These are phyloP conservation scores for Coemansia erecta DNA, from an alignment of 192 early-diverging fungal genomes.

Conservation along the genomic window DNA sequence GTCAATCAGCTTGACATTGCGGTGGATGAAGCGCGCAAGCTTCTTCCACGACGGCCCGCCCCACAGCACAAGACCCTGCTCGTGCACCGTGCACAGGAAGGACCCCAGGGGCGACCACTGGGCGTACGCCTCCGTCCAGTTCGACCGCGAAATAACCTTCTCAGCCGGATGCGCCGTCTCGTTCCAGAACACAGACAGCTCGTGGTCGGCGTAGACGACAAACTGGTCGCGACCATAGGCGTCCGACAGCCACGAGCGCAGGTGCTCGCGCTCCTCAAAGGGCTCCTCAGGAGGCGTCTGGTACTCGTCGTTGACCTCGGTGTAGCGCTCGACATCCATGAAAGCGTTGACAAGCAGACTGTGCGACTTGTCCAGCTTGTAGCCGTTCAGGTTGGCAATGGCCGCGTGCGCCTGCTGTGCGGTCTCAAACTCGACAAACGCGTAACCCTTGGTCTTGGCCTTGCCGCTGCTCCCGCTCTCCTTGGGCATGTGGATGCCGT, in stretches of 20 bases:
- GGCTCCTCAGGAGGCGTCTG: slow-evolving; percentile 62
- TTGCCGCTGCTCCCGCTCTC: slow-evolving; percentile 64
- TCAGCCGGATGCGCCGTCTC: slow-evolving; percentile 83
- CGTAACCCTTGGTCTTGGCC: slow-evolving; percentile 79
- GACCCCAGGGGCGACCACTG: slow-evolving; percentile 94
- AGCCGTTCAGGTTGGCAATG: slow-evolving; percentile 72
- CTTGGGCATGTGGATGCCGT: slow-evolving; percentile 88
- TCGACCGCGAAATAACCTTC: slow-evolving; percentile 52
- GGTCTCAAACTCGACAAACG: slow-evolving; percentile 93
- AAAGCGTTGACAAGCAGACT: slow-evolving; percentile 82
- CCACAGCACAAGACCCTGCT: slow-evolving; percentile 93
- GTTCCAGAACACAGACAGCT: slow-evolving; percentile 88
- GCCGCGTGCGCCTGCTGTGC: slow-evolving; percentile 76
- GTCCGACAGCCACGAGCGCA: slow-evolving; percentile 88
- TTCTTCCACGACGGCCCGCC: slow-evolving; percentile 90
- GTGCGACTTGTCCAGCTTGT: slow-evolving; percentile 80
- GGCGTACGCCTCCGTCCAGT: slow-evolving; percentile 95
- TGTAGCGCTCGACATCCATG: slow-evolving; percentile 87
- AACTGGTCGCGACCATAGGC: slow-evolving; percentile 85
- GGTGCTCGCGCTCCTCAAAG: slow-evolving; percentile 73
- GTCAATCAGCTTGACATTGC: slow-evolving; percentile 85
- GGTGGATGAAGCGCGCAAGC: slow-evolving; percentile 89
- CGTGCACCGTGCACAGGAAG: slow-evolving; percentile 92
- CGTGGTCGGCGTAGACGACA: slow-evolving; percentile 79
- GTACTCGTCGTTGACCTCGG: slow-evolving; percentile 69